These are phyloP conservation scores for Alternaria arbusti DNA, from an alignment of 2,329 filamentous ascomycete genomes.

Conservation along the genomic window DNA sequence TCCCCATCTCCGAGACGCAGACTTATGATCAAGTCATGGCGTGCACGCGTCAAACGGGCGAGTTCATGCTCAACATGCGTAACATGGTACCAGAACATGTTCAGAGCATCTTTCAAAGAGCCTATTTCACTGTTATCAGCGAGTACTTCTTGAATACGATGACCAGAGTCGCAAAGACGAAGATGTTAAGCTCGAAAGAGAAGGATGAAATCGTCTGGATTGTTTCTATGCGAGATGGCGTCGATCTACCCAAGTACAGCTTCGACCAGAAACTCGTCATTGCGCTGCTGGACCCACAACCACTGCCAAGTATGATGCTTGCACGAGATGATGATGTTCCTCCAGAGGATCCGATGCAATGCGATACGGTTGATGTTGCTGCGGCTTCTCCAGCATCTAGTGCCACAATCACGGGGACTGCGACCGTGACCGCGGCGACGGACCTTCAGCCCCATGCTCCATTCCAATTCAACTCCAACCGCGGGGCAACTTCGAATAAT, in stretches of 20 bases:
- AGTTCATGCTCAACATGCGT: conserved; percentile 26
- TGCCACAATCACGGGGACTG: not conserved
- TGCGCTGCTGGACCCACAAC: conserved; percentile 22
- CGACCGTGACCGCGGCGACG: not conserved
- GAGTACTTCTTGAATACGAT: conserved; percentile 30
- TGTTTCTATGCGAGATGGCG: conserved; percentile 23
- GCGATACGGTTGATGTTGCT: not conserved
- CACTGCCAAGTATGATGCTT: not conserved
- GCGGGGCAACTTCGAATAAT: not conserved
- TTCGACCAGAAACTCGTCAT: conserved; percentile 39
- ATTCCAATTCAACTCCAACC: conserved; percentile 26
- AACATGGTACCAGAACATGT: conserved; percentile 36
- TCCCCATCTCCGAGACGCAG: conserved; percentile 35
- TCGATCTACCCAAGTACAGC: conserved; percentile 24
- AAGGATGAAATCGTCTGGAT: conserved; percentile 32
- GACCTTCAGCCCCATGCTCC: not conserved
- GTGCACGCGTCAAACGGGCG: conserved; percentile 24
- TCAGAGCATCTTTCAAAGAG: conserved; percentile 26
- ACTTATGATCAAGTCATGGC: conserved; percentile 32
- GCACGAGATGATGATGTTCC: not conserved
- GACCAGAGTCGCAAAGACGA: conserved; percentile 13
- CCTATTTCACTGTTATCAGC: conserved; percentile 35
- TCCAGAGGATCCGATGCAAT: not conserved
- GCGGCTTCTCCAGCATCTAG: not conserved
- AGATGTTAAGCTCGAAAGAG: conserved; percentile 24